Evolutionary conservation across 805 yeast species (phyloP), one percentile per base, ranked within the genome.

Genomic region (Starmerella kuoi): DNA sequence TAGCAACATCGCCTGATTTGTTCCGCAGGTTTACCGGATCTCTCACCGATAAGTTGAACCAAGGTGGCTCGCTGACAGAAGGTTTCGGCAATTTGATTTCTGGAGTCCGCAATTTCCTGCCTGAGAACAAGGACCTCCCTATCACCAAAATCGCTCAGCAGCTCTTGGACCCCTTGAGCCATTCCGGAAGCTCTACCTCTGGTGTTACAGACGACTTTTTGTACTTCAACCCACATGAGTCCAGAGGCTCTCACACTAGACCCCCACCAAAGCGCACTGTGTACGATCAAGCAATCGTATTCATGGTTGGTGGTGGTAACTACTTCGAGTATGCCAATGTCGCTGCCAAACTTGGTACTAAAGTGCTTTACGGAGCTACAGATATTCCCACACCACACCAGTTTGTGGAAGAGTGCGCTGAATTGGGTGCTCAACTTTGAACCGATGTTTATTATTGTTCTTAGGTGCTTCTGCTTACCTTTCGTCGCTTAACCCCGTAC

Each of bases 251-350:
- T 5, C 87, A 80, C 54, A 77, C 94, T 3, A 77, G 80, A 53
- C 88, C 87, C 28, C 51, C 49, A 12, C 96, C 96, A 30, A 80
- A 76, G 60, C 75, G 94, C 56, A 82, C 79, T 51, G 66, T 78
- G 9, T 85, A 83, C 60, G 76, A 76, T 45, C 91, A 85, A 51
- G 76, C 93, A 1, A 65, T 84, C 38, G 94, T 91, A 18, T 91
- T 91, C 60, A 84, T 87, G 40, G 87, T 91, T 42, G 99, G 98
- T 21, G 98, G 98, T 27, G 97, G 97, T 37, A 87, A 84, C 61
- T 91, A 86, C 59, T 65, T 83, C 48, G 99, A 91, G 64, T 91
- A 88, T 59, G 93, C 87, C 46, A 88, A 88, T 56, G 70, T 91
- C 56, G 94, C 84, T 61, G 95, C 87, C 60, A 87, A 95, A 93